phyloP scores from a whole-genome alignment of 129 eudicot species.

The Calendula officinalis region DNA sequence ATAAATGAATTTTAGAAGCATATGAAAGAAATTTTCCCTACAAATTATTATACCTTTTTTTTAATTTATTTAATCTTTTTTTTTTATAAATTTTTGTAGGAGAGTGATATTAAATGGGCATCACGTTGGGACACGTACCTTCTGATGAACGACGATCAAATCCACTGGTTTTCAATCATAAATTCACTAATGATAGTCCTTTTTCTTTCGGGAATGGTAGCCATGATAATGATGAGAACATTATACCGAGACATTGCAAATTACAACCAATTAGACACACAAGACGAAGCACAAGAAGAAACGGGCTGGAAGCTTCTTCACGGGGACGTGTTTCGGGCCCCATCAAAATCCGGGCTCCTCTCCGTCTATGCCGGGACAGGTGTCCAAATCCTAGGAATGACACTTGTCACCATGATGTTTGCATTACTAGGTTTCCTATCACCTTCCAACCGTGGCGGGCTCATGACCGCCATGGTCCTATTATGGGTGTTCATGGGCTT shows the following conservation, averaged over 20 bases:
- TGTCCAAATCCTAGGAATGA: conserved; percentile 78
- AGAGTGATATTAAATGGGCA: conserved; percentile 91
- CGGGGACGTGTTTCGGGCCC: conserved; percentile 84
- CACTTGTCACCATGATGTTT: conserved; percentile 88
- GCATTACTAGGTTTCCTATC: conserved; percentile 89
- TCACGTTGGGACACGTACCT: conserved; percentile 97
- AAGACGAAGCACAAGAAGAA: conserved; percentile 98
- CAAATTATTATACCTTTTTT: no score
- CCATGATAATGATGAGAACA: conserved; percentile 97
- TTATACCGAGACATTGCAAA: conserved; percentile 81
- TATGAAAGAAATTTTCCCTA: no score
- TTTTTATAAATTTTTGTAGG: no score
- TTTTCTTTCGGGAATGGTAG: conserved; percentile 93
- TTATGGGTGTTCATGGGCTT: conserved; percentile 96
- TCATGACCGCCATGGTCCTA: conserved; percentile 95
- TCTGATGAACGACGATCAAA: conserved; percentile 93
- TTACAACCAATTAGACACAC: conserved; percentile 80
- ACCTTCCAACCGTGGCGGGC: conserved; percentile 91
- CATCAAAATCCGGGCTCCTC: conserved; percentile 60
- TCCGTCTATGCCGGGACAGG: conserved; percentile 91
- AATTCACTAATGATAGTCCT: conserved; percentile 93
- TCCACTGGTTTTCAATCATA: conserved; percentile 94
- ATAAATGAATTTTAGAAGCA: no score
- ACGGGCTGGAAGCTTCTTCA: conserved; percentile 98
- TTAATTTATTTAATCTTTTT: no score